Conservation (phyloP, 306 rosid genomes). For the Inga leiocalycina region DNA sequence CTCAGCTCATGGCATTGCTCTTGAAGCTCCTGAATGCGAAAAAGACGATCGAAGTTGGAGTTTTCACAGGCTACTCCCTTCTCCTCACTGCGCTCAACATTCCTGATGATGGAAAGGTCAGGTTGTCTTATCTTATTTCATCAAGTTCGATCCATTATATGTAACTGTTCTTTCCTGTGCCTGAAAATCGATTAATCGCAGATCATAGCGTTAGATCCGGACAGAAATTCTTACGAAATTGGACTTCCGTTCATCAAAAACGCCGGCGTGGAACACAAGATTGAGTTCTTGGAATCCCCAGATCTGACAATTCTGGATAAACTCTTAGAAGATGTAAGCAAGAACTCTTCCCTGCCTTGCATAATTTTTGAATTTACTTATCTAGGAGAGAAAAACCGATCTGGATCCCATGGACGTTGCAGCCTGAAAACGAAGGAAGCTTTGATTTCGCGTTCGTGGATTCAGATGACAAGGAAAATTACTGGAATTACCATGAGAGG, state of each 20-base stretch:
- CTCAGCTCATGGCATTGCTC: constrained; percentile 49
- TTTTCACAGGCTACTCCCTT: constrained; percentile 69
- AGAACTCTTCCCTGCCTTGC: background rate
- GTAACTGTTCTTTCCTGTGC: background rate
- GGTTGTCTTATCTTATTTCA: background rate
- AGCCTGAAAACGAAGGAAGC: constrained; percentile 40
- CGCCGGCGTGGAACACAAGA: constrained; percentile 70
- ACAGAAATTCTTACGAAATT: constrained; percentile 48
- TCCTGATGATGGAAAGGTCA: constrained; percentile 60
- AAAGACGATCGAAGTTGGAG: constrained; percentile 66
- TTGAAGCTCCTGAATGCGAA: constrained; percentile 51
- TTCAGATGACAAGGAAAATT: constrained; percentile 47
- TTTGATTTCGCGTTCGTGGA: constrained; percentile 54
- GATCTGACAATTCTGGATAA: constrained; percentile 57
- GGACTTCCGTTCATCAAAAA: constrained; percentile 60
- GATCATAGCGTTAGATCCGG: constrained; percentile 60
- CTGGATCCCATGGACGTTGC: background rate
- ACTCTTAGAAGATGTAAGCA: constrained; percentile 52
- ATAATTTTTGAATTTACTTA: background rate
- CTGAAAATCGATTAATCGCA: constrained; percentile 15
- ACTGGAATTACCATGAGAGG: constrained; percentile 51
- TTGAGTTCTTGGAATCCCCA: constrained; percentile 52
- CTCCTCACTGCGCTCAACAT: constrained; percentile 66
- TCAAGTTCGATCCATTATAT: too few species aligned
- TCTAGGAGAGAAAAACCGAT: background rate